phyloP scores from a whole-genome alignment of 2,329 filamentous ascomycete genomes.

The Colletotrichum navitas region DNA sequence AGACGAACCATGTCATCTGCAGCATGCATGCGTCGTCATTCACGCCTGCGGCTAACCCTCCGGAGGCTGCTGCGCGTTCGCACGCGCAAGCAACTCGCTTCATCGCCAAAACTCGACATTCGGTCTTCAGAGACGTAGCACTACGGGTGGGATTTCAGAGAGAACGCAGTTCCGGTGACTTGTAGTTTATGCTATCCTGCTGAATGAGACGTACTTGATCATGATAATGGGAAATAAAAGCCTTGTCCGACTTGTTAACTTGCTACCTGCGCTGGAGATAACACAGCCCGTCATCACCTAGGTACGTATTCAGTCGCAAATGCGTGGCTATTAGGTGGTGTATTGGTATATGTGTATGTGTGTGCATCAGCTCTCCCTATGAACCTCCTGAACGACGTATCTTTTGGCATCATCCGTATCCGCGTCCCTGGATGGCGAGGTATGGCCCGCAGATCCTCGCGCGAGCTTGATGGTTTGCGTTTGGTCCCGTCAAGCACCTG shows the following conservation, averaged over 20 bases:
- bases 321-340: slow-evolving; percentile 24
- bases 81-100: slow-evolving; percentile 40
- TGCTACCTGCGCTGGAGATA: no score
- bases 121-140: not conserved
- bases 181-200: not conserved
- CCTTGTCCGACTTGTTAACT: not conserved
- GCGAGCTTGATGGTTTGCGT: not conserved
- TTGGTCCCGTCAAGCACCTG: not conserved
- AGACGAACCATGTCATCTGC: slow-evolving; percentile 40
- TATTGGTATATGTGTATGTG: slow-evolving; percentile 24
- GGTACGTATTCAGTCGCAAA: not conserved
- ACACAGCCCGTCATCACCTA: not conserved
- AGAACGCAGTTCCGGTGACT: not conserved
- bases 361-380: slow-evolving; percentile 34
- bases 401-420: slow-evolving; percentile 28
- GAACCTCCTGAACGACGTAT: slow-evolving; percentile 16
- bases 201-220: not conserved
- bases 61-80: slow-evolving; percentile 31
- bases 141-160: not conserved
- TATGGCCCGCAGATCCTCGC: slow-evolving; percentile 6
- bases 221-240: not conserved
- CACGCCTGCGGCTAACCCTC: slow-evolving; percentile 11
- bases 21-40: slow-evolving; percentile 42
- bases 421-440: slow-evolving; percentile 14
- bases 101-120: slow-evolving; percentile 9